Base-by-base conservation (phyloP, 306 rosid species). In the Sicyos baderoa region DNA sequence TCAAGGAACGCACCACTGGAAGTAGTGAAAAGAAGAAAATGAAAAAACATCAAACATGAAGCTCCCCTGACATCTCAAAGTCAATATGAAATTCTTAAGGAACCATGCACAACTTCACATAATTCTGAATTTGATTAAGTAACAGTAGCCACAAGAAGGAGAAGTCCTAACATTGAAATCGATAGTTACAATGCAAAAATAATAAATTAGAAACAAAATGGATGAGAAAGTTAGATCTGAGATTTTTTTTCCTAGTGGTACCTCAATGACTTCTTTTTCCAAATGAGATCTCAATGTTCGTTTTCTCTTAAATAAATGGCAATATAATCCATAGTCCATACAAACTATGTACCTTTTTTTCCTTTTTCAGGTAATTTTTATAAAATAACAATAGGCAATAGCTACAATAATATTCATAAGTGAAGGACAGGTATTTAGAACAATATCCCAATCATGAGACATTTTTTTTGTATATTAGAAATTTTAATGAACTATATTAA, bases 1-100 rank as follows among this genome's bases (percentile, higher is more conserved):
- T 93, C 99, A 40, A 93, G 94, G 79, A 88, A 93, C 61, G 95
- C 72, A 29, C 99, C 97, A 49, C 99, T 93, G 54, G 49, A 40
- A 77, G 54, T 23, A 49, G 76, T 14, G 7, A 29, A 25, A 9
- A 70, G 58, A 52, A 23, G 76, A 51, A 76, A 76, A 25, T 22
- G 54, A 4, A 79, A 54, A 65, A 52, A 56, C 66, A 45, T 76
- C 37, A 44, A 77, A 52, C 58, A 22, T 27, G 16, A 68, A 22
- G 44, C 19, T 40, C 52, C 11, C 65, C 37, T 12, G 11, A 29
- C 22, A 59, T 59, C 45, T 57, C 29, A 25, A 57, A 15, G 21
- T 23, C 65, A 16, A 15, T 25, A 59, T 15, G 65, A 25, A 59
- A 15, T 59, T 35, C 13, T 29, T 0, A 29, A 13, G n/a, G 45